Evolutionary conservation across 2,329 filamentous ascomycete genomes (phyloP).

Genomic region (Leptographium flavum): DNA sequence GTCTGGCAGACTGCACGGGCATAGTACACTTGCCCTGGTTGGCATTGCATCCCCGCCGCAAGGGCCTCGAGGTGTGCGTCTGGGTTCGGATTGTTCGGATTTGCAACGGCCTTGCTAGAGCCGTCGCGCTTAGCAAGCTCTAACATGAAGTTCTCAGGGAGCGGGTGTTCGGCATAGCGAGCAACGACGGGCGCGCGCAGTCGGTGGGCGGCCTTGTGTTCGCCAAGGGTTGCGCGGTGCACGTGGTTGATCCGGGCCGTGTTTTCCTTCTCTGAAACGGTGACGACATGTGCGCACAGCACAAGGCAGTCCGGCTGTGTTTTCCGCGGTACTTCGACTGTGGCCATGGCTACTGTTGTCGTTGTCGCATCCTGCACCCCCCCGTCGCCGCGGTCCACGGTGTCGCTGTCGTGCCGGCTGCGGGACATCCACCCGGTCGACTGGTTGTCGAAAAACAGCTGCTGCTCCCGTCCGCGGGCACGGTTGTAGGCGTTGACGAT

Average conservation of each 20-base stretch:
- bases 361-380: not conserved
- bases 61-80: not conserved
- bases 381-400: not conserved
- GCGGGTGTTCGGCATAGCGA: not conserved
- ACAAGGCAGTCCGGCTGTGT: not conserved
- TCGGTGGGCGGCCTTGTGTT: not conserved
- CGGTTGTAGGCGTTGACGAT: not conserved
- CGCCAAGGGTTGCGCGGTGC: not conserved
- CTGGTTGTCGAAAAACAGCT: not conserved
- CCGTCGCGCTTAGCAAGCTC: not conserved
- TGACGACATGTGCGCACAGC: not conserved
- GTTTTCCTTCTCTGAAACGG: not conserved
- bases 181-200: not conserved
- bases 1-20: not conserved
- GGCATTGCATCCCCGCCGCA: not conserved
- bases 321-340: not conserved
- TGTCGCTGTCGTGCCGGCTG: not conserved
- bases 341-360: not conserved
- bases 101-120: not conserved
- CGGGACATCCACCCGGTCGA: not conserved
- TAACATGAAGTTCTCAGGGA: not conserved
- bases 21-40: not conserved
- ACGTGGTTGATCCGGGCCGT: not conserved
- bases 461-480: not conserved
- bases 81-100: not conserved